These are phyloP conservation scores for Solanum aculeatissimum DNA, from an alignment of 305 asterid species.

Conservation along the genomic window DNA sequence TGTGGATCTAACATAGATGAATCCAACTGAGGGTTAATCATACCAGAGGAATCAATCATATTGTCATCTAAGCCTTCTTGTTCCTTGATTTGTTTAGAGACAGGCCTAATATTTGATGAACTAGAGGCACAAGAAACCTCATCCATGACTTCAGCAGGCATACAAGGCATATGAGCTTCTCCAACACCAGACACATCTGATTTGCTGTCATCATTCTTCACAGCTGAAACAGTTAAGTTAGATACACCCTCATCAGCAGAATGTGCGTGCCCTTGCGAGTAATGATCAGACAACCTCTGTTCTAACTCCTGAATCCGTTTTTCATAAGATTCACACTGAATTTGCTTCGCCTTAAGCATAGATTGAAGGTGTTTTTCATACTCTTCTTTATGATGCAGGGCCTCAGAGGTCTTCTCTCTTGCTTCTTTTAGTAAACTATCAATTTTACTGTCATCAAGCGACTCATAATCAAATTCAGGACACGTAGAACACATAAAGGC, in stretches of 20 bases:
- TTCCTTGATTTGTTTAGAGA: conserved; percentile 38
- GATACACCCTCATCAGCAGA: conserved; percentile 32
- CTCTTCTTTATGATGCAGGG: conserved; percentile 69
- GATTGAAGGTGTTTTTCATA: conserved; percentile 63
- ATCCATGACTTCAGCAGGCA: conserved; percentile 33
- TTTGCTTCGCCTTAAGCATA: conserved; percentile 60
- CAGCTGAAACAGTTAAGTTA: conserved; percentile 22
- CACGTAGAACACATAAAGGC: conserved; percentile 67
- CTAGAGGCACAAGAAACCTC: conserved; percentile 51
- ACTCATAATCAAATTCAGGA: conserved; percentile 52
- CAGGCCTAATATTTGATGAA: conserved; percentile 32
- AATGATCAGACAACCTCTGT: conserved; percentile 72
- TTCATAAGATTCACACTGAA: conserved; percentile 81
- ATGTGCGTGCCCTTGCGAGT: conserved; percentile 27
- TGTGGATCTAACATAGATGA: conserved; percentile 81
- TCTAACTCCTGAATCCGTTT: conserved; percentile 89
- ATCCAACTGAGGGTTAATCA: conserved; percentile 57
- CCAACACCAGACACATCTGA: conserved; percentile 50
- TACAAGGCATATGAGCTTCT: conserved; percentile 24
- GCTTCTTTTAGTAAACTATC: conserved; percentile 59
- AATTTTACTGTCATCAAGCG: conserved; percentile 50
- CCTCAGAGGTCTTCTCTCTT: conserved; percentile 73
- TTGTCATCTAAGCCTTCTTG: conserved; percentile 59
- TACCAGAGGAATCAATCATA: conserved; percentile 74
- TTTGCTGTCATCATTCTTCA: conserved; percentile 42